These are phyloP conservation scores for Xylaria sp. DNA, from an alignment of 2,329 filamentous ascomycete genomes.

Conservation along the genomic window DNA sequence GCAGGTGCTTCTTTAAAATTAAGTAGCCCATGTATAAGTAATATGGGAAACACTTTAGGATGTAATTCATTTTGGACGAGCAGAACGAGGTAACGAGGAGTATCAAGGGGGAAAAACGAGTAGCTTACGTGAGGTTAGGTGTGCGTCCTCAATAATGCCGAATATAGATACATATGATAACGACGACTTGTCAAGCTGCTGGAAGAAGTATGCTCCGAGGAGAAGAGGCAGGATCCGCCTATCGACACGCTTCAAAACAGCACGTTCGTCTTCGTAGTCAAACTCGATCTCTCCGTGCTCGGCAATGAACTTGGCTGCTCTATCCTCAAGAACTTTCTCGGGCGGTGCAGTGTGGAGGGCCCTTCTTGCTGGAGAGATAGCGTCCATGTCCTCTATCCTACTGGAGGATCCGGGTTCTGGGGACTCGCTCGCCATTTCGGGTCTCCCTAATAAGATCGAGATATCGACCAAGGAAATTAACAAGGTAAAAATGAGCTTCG, in stretches of 20 bases:
- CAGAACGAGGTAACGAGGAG: neutral
- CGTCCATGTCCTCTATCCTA: constrained; percentile 33
- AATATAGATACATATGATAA: constrained; percentile 61
- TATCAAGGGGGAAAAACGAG: neutral
- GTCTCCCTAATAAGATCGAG: neutral
- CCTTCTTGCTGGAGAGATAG: constrained; percentile 35
- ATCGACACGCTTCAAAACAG: constrained; percentile 60
- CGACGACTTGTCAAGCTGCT: constrained; percentile 64
- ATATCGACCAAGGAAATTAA: neutral
- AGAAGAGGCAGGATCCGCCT: constrained; percentile 60
- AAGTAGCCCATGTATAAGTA: neutral
- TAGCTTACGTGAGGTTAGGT: constrained; percentile 35
- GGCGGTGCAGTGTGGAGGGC: constrained; percentile 16
- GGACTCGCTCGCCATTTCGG: constrained; percentile 37
- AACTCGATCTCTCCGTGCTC: constrained; percentile 55
- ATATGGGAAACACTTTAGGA: neutral
- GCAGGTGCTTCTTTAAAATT: neutral
- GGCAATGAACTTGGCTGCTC: constrained; percentile 58
- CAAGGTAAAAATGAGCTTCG: neutral
- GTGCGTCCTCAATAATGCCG: constrained; percentile 52
- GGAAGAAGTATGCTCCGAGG: constrained; percentile 67
- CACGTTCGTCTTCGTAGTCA: constrained; percentile 61
- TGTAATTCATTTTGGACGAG: neutral
- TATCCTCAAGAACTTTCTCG: constrained; percentile 48
- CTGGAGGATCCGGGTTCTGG: constrained; percentile 22